Conservation (phyloP, 2,329 filamentous ascomycete genomes). For the Aspergillus unguis region DNA sequence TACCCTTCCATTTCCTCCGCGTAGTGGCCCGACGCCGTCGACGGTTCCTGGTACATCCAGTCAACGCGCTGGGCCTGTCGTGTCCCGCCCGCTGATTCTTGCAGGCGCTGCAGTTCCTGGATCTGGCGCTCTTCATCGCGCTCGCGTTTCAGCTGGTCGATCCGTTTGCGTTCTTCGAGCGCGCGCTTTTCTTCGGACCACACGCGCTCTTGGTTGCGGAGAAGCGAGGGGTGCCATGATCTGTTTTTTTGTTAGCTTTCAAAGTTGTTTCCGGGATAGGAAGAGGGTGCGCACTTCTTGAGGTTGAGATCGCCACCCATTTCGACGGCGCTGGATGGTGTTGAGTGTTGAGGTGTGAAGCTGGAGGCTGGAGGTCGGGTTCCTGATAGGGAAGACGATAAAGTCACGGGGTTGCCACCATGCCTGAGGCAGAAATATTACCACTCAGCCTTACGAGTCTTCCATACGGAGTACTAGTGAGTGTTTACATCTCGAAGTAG, state of each 20-base stretch:
- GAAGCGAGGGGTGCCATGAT: constrained; percentile 85
- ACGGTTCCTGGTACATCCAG: constrained; percentile 96
- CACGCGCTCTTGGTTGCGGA: constrained; percentile 85
- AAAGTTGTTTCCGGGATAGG: background rate
- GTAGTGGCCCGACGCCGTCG: constrained; percentile 67
- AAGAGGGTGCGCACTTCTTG: constrained; percentile 61
- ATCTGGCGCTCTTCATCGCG: constrained; percentile 89
- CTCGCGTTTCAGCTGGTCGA: constrained; percentile 86
- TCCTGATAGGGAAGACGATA: constrained; percentile 9
- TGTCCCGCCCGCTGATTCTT: constrained; percentile 81
- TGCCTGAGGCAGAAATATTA: too few relatives aligned
- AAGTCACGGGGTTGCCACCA: constrained; percentile 3
- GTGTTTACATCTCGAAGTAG: too few relatives aligned
- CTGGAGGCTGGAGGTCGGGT: background rate
- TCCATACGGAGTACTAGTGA: too few relatives aligned
- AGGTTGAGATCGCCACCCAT: constrained; percentile 96
- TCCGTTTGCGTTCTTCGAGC: constrained; percentile 89
- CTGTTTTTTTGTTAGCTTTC: constrained; percentile 34
- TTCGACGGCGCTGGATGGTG: constrained; percentile 37
- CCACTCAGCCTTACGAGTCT: too few relatives aligned
- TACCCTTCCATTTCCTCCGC: constrained; percentile 89
- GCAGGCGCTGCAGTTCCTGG: constrained; percentile 84
- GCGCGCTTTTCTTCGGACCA: constrained; percentile 91
- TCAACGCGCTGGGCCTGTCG: constrained; percentile 82
- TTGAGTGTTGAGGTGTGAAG: background rate